These are phyloP conservation scores for Magnusiomyces paraingens DNA, from an alignment of 1,139 yeast genomes.

Conservation along the genomic window DNA sequence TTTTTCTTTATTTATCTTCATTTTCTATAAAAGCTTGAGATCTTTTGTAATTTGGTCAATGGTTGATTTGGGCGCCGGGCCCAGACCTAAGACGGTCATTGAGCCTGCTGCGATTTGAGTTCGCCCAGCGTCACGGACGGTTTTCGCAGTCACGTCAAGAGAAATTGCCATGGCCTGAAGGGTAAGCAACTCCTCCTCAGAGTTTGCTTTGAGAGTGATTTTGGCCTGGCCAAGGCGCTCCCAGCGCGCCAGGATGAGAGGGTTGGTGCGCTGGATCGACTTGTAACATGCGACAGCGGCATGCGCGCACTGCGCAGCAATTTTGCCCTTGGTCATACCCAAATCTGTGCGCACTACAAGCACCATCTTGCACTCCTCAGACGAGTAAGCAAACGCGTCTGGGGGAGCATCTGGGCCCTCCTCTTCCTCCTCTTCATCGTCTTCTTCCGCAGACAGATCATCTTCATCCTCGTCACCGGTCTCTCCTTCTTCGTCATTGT, in stretches of 20 bases:
- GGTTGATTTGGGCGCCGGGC: conserved; percentile 90
- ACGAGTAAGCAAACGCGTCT: conserved; percentile 36
- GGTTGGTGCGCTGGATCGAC: conserved; percentile 45
- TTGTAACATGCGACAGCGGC: conserved; percentile 92
- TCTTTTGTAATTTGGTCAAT: conserved; percentile 77
- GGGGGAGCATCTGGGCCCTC: conserved; percentile 16
- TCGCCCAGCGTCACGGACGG: conserved; percentile 94
- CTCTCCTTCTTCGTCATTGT: not conserved
- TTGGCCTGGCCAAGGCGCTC: conserved; percentile 87
- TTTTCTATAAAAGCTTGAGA: conserved; percentile 59
- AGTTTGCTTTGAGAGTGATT: conserved; percentile 70
- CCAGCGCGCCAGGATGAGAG: conserved; percentile 58
- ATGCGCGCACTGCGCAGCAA: conserved; percentile 96
- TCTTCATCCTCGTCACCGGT: not conserved
- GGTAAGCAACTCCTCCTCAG: conserved; percentile 69
- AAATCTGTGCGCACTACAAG: conserved; percentile 82
- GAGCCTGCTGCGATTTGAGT: conserved; percentile 94
- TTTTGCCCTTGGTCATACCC: conserved; percentile 90
- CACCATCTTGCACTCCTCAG: conserved; percentile 82
- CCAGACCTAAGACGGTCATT: conserved; percentile 89
- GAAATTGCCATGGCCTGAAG: conserved; percentile 77
- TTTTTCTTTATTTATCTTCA: not conserved
- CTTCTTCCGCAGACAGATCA: conserved; percentile 10
- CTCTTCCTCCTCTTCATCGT: conserved; percentile 18
- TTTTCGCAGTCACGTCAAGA: conserved; percentile 66